A percentile compares a stretch with the other conserved stretches of the same genome.
phyloP scores from a whole-genome alignment of 768 basidiomycete species.

The Daedaleopsis sinensis region DNA sequence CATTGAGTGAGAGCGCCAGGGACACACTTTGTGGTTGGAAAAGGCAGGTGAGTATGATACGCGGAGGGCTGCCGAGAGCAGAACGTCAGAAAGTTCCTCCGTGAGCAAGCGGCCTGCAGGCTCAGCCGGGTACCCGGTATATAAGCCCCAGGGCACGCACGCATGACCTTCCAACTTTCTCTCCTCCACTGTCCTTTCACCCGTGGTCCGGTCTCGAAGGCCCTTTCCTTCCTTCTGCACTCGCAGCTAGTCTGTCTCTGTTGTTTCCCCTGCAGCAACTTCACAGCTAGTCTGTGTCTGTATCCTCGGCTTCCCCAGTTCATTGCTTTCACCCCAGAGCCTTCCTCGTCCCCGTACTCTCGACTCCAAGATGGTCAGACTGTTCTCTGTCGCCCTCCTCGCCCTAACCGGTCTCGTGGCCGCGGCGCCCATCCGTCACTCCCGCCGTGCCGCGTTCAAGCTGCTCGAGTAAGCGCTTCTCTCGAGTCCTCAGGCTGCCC shows the following conservation, averaged over 20 bases:
- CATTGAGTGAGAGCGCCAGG: neutral
- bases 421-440: slow-evolving; percentile 13
- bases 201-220: slow-evolving; percentile 24
- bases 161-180: slow-evolving; percentile 8
- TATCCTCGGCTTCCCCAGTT: neutral
- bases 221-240: slow-evolving; percentile 20
- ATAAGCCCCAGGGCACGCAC: neutral
- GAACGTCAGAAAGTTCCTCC: slow-evolving; percentile 15
- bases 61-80: slow-evolving; percentile 9
- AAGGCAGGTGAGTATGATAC: slow-evolving; percentile 5
- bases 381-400: slow-evolving; percentile 6
- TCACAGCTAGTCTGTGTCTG: slow-evolving; percentile 22
- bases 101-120: no score
- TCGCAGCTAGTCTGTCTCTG: slow-evolving; percentile 24
- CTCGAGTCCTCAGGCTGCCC: neutral
- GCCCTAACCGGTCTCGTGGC: slow-evolving; percentile 11
- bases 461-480: slow-evolving; percentile 7
- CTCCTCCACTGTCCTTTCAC: slow-evolving; percentile 23
- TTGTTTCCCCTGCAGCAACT: slow-evolving; percentile 22
- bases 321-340: neutral
- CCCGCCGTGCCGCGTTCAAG: slow-evolving; percentile 14
- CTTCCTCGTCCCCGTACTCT: neutral
- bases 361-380: slow-evolving; percentile 15
- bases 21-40: slow-evolving; percentile 1
- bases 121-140: neutral